These are phyloP conservation scores for Globisporangium paroecandrum DNA, from an alignment of 352 stramenopile genomes.

Conservation along the genomic window DNA sequence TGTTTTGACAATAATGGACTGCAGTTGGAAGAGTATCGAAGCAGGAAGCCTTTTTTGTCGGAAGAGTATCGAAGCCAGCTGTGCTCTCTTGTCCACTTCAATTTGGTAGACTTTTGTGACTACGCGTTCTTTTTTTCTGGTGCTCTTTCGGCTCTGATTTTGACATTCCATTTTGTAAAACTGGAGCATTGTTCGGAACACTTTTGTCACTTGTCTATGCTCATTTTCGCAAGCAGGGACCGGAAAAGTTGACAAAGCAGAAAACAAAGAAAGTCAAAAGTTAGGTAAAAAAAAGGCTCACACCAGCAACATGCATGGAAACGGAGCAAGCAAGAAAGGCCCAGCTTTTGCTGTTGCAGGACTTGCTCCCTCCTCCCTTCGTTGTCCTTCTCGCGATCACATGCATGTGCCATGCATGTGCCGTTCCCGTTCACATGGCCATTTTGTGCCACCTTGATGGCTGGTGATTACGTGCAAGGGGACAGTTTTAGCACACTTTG, in stretches of 20 bases:
- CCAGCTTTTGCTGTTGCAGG: no score
- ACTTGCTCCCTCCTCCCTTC: background rate
- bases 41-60: no score
- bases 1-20: no score
- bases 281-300: background rate
- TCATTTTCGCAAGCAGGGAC: background rate
- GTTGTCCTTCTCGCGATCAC: background rate
- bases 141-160: background rate
- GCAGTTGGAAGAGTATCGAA: no score
- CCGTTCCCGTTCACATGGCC: background rate
- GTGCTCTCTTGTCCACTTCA: no score
- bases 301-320: background rate
- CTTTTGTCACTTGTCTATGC: background rate
- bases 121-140: background rate
- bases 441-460: background rate
- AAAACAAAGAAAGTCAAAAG: no score
- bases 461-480: background rate
- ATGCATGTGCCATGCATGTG: background rate
- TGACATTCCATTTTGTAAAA: background rate
- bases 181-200: background rate
- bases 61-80: no score
- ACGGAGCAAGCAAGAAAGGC: background rate
- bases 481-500: background rate
- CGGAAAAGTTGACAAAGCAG: background rate
- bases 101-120: no score